Evolutionary conservation across 1,284 basidiomycete species (phyloP).

Genomic region (Cryptococcus sp.): DNA sequence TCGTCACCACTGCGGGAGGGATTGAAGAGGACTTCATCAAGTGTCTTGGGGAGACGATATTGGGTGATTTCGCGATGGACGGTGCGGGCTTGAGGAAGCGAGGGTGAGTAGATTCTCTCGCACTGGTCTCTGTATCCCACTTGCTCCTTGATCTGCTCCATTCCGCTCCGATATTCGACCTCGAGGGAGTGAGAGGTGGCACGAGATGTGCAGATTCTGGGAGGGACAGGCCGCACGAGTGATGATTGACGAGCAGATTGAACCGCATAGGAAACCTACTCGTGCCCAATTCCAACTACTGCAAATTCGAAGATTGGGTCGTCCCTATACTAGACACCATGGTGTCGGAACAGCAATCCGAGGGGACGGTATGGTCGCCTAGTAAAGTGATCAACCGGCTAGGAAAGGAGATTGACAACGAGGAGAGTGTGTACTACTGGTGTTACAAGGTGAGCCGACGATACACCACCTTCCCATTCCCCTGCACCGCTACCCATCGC

Average conservation of each 20-base stretch:
- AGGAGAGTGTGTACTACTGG: constrained; percentile 98
- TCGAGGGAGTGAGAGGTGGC: no score
- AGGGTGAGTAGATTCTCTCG: constrained; percentile 50
- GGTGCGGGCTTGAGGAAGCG: constrained; percentile 78
- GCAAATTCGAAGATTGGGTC: constrained; percentile 99
- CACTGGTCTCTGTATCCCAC: not conserved
- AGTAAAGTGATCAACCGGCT: constrained; percentile 84
- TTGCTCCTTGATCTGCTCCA: not conserved
- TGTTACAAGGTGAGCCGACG: constrained; percentile 78
- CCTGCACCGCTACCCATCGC: not conserved
- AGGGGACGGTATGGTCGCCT: constrained; percentile 68
- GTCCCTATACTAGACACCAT: constrained; percentile 87
- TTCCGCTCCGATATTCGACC: not conserved
- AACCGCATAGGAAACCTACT: constrained; percentile 98
- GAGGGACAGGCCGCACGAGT: no score
- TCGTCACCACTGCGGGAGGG: constrained; percentile 97
- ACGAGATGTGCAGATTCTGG: no score
- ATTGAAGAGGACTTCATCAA: constrained; percentile 99
- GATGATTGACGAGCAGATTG: constrained; percentile 50
- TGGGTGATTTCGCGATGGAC: constrained; percentile 88
- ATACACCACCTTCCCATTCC: not conserved
- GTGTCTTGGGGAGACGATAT: constrained; percentile 90
- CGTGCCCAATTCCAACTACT: constrained; percentile 98
- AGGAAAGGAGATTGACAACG: constrained; percentile 92
- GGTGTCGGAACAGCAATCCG: constrained; percentile 72